phyloP scores from a whole-genome alignment of 305 asterid species.

The Fraxinus xanthoxyloides region DNA sequence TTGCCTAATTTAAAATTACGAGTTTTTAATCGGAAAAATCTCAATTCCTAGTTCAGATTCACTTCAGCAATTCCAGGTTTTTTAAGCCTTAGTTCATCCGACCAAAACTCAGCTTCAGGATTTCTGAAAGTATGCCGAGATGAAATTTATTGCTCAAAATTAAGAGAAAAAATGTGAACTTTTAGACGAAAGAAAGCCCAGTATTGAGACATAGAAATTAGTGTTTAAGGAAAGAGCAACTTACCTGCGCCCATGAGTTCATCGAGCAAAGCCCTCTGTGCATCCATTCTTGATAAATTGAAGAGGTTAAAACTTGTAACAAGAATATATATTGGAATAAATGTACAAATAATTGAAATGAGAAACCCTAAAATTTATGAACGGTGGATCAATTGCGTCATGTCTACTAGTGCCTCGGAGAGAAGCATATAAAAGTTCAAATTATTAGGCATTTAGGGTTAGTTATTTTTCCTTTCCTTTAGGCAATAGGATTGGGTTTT shows the following conservation, averaged over 20 bases:
- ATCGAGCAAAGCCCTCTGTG: constrained; percentile 96
- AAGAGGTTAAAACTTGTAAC: constrained; percentile 11
- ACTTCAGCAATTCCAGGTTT: neutral
- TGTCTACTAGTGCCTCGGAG: neutral
- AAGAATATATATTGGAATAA: neutral
- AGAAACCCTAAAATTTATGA: constrained; percentile 5
- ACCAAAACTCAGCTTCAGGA: constrained; percentile 2
- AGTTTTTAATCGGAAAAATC: constrained; percentile 1
- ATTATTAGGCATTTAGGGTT: neutral
- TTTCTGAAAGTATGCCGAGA: constrained; percentile 7
- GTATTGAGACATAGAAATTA: constrained; percentile 12
- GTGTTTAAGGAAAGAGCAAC: constrained; percentile 24
- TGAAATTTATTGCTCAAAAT: constrained; percentile 9
- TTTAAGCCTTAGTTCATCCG: constrained; percentile 8
- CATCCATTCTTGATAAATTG: constrained; percentile 59
- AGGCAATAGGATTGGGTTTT: neutral
- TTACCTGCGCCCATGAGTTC: constrained; percentile 98
- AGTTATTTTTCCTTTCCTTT: neutral
- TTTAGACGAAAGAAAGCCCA: neutral
- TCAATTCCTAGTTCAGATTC: neutral
- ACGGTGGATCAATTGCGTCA: neutral
- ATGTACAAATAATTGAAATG: constrained; percentile 16
- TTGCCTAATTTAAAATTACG: neutral
- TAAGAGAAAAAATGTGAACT: neutral
- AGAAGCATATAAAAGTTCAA: neutral